A percentile compares a stretch with the other conserved stretches of the same genome.
Conservation (phyloP, 2,329 filamentous ascomycete species). For the Purpureocillium lavendulum region DNA sequence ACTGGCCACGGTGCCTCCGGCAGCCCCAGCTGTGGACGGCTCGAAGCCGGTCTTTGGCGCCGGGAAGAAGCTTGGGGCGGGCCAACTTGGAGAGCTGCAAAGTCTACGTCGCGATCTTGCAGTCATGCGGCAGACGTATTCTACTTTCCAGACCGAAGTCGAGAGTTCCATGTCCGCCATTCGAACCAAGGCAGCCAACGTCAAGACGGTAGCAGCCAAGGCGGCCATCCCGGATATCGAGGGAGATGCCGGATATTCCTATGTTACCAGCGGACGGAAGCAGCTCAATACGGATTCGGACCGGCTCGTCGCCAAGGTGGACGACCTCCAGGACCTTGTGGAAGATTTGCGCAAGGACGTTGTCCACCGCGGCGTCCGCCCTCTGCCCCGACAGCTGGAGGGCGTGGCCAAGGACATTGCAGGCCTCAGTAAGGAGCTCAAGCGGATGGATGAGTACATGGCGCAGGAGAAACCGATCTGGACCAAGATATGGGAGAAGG, state of each 20-base stretch:
- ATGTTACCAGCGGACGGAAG: conserved; percentile 83
- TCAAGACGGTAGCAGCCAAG: conserved; percentile 69
- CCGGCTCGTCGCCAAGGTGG: conserved; percentile 81
- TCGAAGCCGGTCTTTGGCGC: conserved; percentile 21
- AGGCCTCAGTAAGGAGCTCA: conserved; percentile 73
- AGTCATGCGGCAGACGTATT: conserved; percentile 86
- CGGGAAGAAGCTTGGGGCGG: conserved; percentile 40
- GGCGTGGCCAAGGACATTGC: conserved; percentile 82
- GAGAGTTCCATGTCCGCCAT: conserved; percentile 79
- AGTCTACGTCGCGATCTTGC: conserved; percentile 80
- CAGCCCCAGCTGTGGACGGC: conserved; percentile 32
- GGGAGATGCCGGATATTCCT: conserved; percentile 72
- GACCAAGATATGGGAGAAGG: conserved; percentile 99
- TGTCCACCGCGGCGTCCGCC: conserved; percentile 83
- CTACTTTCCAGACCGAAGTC: conserved; percentile 81
- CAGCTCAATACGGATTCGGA: conserved; percentile 81
- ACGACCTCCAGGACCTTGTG: conserved; percentile 93
- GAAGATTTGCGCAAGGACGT: conserved; percentile 98
- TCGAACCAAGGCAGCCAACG: conserved; percentile 68
- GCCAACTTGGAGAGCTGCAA: conserved; percentile 71
- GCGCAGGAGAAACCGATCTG: conserved; percentile 88
- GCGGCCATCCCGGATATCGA: conserved; percentile 63
- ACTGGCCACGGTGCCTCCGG: conserved; percentile 37
- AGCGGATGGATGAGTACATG: conserved; percentile 90
- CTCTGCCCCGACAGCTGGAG: conserved; percentile 83